Percentiles rank a stretch among this genome's conserved stretches.
Conservation (phyloP, 179 eudicot genomes). For the Carnegiea gigantea region DNA sequence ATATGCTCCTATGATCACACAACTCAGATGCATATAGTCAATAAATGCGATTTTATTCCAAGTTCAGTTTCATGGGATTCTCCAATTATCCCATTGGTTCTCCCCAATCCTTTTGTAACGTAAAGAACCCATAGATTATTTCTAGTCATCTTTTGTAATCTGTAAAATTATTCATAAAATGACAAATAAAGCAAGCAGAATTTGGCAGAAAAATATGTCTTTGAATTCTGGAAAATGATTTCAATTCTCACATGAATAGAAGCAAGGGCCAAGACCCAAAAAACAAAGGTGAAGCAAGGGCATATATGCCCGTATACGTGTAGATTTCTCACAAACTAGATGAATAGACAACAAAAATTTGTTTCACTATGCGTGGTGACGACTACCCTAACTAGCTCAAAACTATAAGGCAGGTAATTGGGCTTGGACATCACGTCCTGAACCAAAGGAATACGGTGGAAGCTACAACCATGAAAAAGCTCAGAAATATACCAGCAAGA, state of each 20-base stretch:
- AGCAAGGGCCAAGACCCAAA: not conserved
- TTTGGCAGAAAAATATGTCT: constrained; percentile 20
- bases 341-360: constrained; percentile 29
- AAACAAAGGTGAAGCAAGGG: not conserved
- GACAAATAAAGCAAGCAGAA: constrained; percentile 16
- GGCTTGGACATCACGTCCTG: constrained; percentile 14
- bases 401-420: not conserved
- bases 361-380: constrained; percentile 11
- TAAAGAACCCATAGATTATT: constrained; percentile 25
- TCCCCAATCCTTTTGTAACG: constrained; percentile 22
- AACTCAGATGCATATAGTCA: constrained; percentile 15
- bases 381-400: constrained; percentile 1
- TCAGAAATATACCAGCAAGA: constrained; percentile 52
- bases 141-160: constrained; percentile 18
- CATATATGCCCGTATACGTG: not conserved
- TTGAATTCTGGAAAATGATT: not conserved
- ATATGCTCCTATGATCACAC: constrained; percentile 64
- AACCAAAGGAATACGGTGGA: constrained; percentile 34
- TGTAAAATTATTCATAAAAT: constrained; percentile 28
- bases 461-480: constrained; percentile 55
- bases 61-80: constrained; percentile 24
- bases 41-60: constrained; percentile 13
- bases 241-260: not conserved
- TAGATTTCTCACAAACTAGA: constrained; percentile 7
- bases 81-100: constrained; percentile 10